Percentiles rank a stretch among this genome's conserved stretches.
Conservation (phyloP, 2,329 filamentous ascomycete genomes). For the Ophiostoma sp. region DNA sequence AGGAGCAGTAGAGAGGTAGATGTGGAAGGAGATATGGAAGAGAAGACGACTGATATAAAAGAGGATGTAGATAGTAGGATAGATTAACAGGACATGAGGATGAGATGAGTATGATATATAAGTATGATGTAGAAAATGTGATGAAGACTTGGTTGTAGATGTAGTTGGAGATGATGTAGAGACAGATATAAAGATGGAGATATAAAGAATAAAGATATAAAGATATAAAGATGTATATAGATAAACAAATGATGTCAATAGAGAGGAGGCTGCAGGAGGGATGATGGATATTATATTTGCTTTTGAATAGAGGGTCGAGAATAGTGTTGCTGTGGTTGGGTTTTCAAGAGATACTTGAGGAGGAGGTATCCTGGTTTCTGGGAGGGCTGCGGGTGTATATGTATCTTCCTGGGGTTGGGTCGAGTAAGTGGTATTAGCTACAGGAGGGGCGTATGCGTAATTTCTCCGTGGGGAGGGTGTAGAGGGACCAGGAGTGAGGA, state of each 20-base stretch:
- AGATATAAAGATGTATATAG: not conserved
- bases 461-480: not conserved
- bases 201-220: not conserved
- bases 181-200: not conserved
- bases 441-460: not conserved
- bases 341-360: not conserved
- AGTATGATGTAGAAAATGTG: not conserved
- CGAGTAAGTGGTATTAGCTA: not conserved
- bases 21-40: not conserved
- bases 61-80: not conserved
- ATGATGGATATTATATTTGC: constrained; percentile 6
- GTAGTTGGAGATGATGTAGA: not conserved
- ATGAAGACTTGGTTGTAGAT: not conserved
- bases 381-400: constrained; percentile 8
- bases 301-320: not conserved
- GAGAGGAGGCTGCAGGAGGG: constrained; percentile 2
- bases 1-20: not conserved
- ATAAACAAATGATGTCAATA: not conserved
- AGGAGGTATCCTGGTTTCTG: not conserved
- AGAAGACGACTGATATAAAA: not conserved
- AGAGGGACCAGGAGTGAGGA: not conserved
- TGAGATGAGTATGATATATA: not conserved
- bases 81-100: not conserved
- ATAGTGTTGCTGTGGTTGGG: not conserved
- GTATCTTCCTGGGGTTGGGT: not conserved